A percentile compares a stretch with the other conserved stretches of the same genome.
Evolutionary conservation across 2,329 filamentous ascomycete genomes (phyloP).

Genomic region (Zasmidium citrigriseum): DNA sequence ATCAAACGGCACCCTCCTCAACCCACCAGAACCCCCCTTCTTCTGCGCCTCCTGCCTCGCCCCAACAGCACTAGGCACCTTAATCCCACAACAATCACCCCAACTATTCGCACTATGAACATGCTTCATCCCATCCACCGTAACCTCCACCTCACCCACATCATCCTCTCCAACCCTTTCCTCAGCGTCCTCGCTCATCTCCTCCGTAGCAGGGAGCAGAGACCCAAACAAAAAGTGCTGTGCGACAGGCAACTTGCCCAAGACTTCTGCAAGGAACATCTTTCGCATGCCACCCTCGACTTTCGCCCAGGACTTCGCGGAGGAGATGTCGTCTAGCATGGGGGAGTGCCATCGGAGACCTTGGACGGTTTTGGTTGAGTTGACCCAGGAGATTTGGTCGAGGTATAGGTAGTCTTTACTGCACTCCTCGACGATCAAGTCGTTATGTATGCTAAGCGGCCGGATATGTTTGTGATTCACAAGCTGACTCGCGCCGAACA

Average conservation of each 20-base stretch:
- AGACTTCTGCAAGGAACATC: conserved; percentile 93
- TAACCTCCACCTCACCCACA: conserved; percentile 61
- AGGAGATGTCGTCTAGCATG: conserved; percentile 97
- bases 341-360: conserved; percentile 94
- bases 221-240: conserved; percentile 96
- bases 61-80: conserved; percentile 90
- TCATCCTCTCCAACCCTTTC: conserved; percentile 51
- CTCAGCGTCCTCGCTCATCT: conserved; percentile 71
- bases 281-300: conserved; percentile 92
- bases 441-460: conserved; percentile 73
- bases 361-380: conserved; percentile 93
- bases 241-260: conserved; percentile 95
- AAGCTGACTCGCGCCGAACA: conserved; percentile 52
- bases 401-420: conserved; percentile 83
- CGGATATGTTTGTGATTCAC: conserved; percentile 66
- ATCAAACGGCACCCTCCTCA: conserved; percentile 81
- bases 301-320: conserved; percentile 86
- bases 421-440: conserved; percentile 83
- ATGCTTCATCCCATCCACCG: conserved; percentile 64
- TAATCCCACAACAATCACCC: conserved; percentile 98
- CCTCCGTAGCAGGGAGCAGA: conserved; percentile 75
- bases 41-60: conserved; percentile 89
- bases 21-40: conserved; percentile 59
- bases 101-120: conserved; percentile 65
- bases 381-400: conserved; percentile 90